Base-by-base conservation (phyloP, 2,329 filamentous ascomycete species). In the Stagonosporopsis chrysanthemi region DNA sequence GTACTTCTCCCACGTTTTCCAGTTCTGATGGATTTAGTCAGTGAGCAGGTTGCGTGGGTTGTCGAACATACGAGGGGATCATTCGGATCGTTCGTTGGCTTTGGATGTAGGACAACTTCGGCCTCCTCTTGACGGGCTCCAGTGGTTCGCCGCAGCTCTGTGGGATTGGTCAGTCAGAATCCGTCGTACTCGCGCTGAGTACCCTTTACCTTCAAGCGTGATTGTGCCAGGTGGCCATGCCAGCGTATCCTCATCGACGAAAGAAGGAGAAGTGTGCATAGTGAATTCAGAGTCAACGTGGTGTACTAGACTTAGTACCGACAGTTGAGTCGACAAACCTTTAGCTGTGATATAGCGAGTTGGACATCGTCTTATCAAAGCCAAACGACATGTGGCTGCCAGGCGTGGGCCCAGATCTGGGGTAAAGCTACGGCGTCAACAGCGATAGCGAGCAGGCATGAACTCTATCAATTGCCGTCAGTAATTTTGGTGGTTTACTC, bases 201-300 rank as follows among this genome's bases (percentile, higher is more conserved):
- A 17, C 14, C 6, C 17, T 39, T n/a, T 35, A 56, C 57, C 57
- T 46, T 60, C 57, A 17, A 60, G 57, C 4, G 51, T 60, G 5
- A 60, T 41, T 19, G 56, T 60, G 52, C 56, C 52, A 28, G 56
- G 52, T 15, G 56, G 56, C 56, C 56, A 60, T 52, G 42, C 14
- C 11, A 41, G 28, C 28, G 28, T 47, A 40, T 45, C 50, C 31
- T 54, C 50, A 23, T 38, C 44, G 41, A 8, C 24, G 17, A 26
- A 15, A 12, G 41, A 40, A 19, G 26, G 35, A 26, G 23, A 40
- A 35, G 56, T 8, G 14, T 44, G 41, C 56, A 58, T 58, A 6
- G 8, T 51, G 36, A 7, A 42, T 12, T 40, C 22, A 36, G 44
- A 42, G 39, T 46, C 33, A 46, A 44, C 41, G 43, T 39, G 28